phyloP scores from a whole-genome alignment of 768 basidiomycete species.

The Lactifluus pinguis region DNA sequence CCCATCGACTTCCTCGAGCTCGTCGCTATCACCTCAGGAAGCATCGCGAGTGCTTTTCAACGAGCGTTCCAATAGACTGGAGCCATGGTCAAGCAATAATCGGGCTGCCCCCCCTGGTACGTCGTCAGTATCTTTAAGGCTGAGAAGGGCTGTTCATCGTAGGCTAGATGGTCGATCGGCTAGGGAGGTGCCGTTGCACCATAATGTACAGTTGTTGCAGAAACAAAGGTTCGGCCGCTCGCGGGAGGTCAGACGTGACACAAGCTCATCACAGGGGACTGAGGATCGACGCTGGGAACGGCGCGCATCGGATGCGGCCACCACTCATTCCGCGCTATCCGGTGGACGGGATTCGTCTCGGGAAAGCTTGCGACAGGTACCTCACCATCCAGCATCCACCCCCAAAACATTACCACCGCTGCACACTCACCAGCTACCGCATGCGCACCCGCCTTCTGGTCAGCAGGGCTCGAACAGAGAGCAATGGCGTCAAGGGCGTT shows the following conservation, averaged over 20 bases:
- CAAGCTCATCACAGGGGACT: conserved; percentile 7
- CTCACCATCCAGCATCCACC: conserved; percentile 11
- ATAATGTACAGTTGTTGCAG: conserved; percentile 50
- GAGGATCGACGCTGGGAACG: conserved; percentile 18
- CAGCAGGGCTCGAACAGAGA: conserved; percentile 13
- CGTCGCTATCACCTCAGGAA: conserved; percentile 43
- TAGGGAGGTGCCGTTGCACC: conserved; percentile 40
- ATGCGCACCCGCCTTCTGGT: conserved; percentile 1
- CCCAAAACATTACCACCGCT: conserved; percentile 9
- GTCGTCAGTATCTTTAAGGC: conserved; percentile 7
- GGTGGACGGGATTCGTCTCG: conserved; percentile 14
- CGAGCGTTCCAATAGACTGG: conserved; percentile 82
- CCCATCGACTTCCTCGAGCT: conserved; percentile 30
- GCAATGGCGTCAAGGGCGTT: conserved; percentile 14
- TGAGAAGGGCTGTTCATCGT: conserved; percentile 33
- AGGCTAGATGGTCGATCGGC: conserved; percentile 28
- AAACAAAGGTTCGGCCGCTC: conserved; percentile 33
- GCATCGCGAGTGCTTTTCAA: conserved; percentile 83
- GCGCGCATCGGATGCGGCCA: conserved; percentile 15
- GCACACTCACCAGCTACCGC: conserved; percentile 10
- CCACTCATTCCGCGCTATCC: conserved; percentile 9
- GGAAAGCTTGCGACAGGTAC: conserved; percentile 19
- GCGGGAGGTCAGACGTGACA: conserved; percentile 20
- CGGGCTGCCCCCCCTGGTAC: conserved; percentile 32
- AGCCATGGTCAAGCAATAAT: conserved; percentile 60